Percentiles rank a stretch among this genome's conserved stretches.
Conservation (phyloP, 805 yeast species). For the Nakazawaea siamensis region DNA sequence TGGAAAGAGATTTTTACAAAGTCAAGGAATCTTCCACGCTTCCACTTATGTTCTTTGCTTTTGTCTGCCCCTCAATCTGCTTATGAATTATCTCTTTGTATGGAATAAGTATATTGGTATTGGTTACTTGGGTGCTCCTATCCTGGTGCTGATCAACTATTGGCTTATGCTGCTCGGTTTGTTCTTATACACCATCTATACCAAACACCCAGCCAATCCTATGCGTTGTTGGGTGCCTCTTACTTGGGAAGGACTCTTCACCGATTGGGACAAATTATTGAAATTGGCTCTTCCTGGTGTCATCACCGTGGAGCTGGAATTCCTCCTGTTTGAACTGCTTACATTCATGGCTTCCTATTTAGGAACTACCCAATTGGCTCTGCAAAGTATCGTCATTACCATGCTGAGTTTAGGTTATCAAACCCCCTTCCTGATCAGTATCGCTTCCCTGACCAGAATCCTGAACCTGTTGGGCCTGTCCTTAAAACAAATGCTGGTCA, state of each 20-base stretch:
- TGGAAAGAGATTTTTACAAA: constrained; percentile 47
- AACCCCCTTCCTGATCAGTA: constrained; percentile 50
- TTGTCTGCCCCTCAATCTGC: constrained; percentile 45
- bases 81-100: constrained; percentile 39
- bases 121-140: constrained; percentile 52
- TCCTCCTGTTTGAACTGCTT: constrained; percentile 48
- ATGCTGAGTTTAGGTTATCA: constrained; percentile 42
- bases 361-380: constrained; percentile 45
- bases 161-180: constrained; percentile 47
- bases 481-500: constrained; percentile 26
- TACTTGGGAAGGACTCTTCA: constrained; percentile 28
- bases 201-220: constrained; percentile 36
- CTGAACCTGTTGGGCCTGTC: constrained; percentile 44
- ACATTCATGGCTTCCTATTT: constrained; percentile 46
- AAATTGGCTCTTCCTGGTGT: constrained; percentile 46
- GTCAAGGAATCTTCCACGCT: constrained; percentile 51
- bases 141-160: constrained; percentile 49
- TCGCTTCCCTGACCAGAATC: constrained; percentile 49
- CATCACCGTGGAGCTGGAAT: constrained; percentile 53
- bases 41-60: constrained; percentile 43
- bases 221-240: constrained; percentile 46
- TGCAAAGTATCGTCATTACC: constrained; percentile 40
- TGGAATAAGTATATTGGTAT: constrained; percentile 33
- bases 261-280: constrained; percentile 36
- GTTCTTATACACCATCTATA: constrained; percentile 28